Base-by-base conservation (phyloP, 2,329 filamentous ascomycete genomes). In the Dothideomycetes sp. region DNA sequence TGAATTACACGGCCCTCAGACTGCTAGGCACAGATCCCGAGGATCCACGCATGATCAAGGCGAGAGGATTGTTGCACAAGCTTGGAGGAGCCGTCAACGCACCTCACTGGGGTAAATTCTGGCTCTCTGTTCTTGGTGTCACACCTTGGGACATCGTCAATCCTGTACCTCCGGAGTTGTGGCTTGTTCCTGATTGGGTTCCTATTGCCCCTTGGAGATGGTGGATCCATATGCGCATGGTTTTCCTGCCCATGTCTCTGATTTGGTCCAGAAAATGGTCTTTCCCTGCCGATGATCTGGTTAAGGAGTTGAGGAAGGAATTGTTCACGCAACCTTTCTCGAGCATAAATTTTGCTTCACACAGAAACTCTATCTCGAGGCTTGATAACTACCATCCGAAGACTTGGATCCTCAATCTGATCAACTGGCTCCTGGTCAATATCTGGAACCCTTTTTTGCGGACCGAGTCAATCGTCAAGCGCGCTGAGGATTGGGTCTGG, bases 181-280 rank as follows among this genome's bases (percentile, higher is more conserved):
- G 91, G 91, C 69, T 63, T 17, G 58, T 64, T 12, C 48, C 53
- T 17, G 59, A 61, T 32, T 61, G 43, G 48, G 33, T 48, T 11
- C 46, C 48, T 4, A 50, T 48, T 32, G 44, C 46, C 4, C 89
- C 89, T 0, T 94, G 87, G 86, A 71, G 86, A 50, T 95, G 89
- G 88, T 95, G 88, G 89, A 84, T 96, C 53, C 91, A 98, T 54
- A 95, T 95, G 62, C 85, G 91, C n/a, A 79, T 84, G 62, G 88
- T 98, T n/a, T 94, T 89, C 54, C 60, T 94, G 34, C 82, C 88
- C 4, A 95, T 96, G 86, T 79, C 82, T 1, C 95, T 83, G 56
- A 62, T 96, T 29, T 94, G 83, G 68, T 94, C 87, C 0, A 86
- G 82, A 65, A 72, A 72, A 48, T 95, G 85, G 78, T 73, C 71